Evolutionary conservation across 1,284 basidiomycete genomes (phyloP).

Genomic region (Cronartium ribicola): DNA sequence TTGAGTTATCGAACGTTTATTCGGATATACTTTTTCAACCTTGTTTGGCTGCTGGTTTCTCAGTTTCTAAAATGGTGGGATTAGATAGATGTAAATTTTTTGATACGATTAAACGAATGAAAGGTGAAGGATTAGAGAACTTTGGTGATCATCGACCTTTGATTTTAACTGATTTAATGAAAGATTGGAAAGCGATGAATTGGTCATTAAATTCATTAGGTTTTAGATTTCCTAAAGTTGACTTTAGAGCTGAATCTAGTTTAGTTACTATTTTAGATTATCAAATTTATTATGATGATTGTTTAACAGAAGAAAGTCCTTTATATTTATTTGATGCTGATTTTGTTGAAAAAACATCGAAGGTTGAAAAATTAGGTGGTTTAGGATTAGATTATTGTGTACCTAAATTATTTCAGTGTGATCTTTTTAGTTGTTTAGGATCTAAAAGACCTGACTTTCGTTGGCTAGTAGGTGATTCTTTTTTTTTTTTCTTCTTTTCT

Average conservation of each 20-base stretch:
- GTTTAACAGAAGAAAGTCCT: slow-evolving; percentile 49
- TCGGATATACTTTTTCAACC: slow-evolving; percentile 52
- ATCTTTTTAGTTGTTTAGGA: slow-evolving; percentile 50
- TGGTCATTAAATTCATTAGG: slow-evolving; percentile 47
- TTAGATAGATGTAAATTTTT: no score
- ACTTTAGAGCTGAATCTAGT: slow-evolving; percentile 49
- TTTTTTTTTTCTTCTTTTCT: not conserved
- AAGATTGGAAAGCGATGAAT: slow-evolving; percentile 45
- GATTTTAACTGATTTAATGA: slow-evolving; percentile 48
- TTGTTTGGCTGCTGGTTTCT: slow-evolving; percentile 46
- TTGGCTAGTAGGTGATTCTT: slow-evolving; percentile 47
- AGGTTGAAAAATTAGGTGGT: slow-evolving; percentile 10
- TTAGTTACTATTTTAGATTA: slow-evolving; percentile 47
- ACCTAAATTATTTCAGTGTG: slow-evolving; percentile 48
- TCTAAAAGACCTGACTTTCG: slow-evolving; percentile 49
- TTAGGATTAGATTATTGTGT: slow-evolving; percentile 47
- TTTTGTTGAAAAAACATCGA: slow-evolving; percentile 48
- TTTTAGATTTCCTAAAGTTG: slow-evolving; percentile 44
- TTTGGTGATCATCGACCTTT: slow-evolving; percentile 40
- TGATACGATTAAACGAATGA: no score
- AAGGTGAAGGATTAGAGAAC: slow-evolving; percentile 16
- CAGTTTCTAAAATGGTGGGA: no score
- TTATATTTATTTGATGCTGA: slow-evolving; percentile 51
- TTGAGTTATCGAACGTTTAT: slow-evolving; percentile 46
- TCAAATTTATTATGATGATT: slow-evolving; percentile 45